Conservation (phyloP, 257 asterid species). For the Fraxinus excelsior region DNA sequence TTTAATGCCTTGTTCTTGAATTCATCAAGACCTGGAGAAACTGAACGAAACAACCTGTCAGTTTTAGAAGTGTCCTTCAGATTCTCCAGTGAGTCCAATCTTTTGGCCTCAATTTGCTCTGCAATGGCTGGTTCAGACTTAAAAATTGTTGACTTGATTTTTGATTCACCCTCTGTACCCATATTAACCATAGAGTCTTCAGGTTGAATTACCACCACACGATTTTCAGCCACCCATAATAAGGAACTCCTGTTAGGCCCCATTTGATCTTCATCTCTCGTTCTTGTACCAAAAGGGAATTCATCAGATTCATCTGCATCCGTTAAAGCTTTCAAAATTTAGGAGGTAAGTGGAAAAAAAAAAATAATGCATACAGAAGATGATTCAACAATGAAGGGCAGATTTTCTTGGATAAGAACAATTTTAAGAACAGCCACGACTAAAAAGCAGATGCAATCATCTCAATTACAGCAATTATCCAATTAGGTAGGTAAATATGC, state of each 20-base stretch:
- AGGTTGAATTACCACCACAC: constrained; percentile 29
- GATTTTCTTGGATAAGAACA: neutral
- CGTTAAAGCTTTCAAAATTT: constrained; percentile 21
- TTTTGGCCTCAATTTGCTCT: constrained; percentile 40
- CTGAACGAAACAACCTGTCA: constrained; percentile 45
- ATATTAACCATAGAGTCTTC: constrained; percentile 26
- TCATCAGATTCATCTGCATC: constrained; percentile 52
- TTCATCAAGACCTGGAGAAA: constrained; percentile 76
- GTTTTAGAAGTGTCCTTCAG: constrained; percentile 38
- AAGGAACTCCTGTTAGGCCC: constrained; percentile 26
- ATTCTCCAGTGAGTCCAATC: constrained; percentile 30
- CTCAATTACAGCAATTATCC: neutral
- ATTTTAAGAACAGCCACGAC: neutral
- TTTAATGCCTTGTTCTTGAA: constrained; percentile 72
- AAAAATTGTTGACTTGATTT: constrained; percentile 21
- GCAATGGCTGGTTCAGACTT: constrained; percentile 27
- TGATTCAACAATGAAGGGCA: neutral
- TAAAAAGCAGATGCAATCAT: neutral
- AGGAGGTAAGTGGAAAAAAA: constrained; percentile 12
- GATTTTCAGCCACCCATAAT: constrained; percentile 30
- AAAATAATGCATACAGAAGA: neutral
- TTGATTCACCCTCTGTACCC: constrained; percentile 29
- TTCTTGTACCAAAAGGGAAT: constrained; percentile 39
- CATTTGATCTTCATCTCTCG: constrained; percentile 46
- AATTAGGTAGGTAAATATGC: neutral